Percentiles rank a stretch among this genome's conserved stretches.
phyloP scores from a whole-genome alignment of 768 basidiomycete genomes.

The Psilocybe cubensis region DNA sequence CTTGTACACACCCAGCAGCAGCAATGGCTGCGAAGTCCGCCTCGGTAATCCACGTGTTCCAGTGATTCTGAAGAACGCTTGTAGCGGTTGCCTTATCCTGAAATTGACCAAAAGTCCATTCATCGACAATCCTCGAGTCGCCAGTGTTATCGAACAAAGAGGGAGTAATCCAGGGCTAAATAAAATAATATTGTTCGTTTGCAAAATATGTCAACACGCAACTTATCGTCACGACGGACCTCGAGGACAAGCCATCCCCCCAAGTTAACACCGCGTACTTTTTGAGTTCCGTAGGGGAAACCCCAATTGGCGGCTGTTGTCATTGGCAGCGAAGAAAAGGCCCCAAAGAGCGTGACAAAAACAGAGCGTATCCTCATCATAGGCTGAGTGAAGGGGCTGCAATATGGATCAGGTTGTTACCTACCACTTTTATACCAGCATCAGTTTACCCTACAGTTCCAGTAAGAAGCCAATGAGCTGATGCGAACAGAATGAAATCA shows the following conservation, averaged over 20 bases:
- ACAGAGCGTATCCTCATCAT: constrained; percentile 9
- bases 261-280: constrained; percentile 84
- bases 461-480: constrained; percentile 14
- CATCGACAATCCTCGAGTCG: constrained; percentile 63
- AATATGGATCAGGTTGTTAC: constrained; percentile 1
- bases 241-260: constrained; percentile 61
- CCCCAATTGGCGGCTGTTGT: constrained; percentile 41
- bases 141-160: constrained; percentile 74
- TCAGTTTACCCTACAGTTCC: constrained; percentile 25
- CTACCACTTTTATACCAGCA: constrained; percentile 6
- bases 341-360: neutral
- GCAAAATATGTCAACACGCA: neutral
- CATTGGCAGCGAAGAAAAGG: constrained; percentile 12
- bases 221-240: constrained; percentile 28
- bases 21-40: constrained; percentile 77
- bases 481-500: constrained; percentile 7
- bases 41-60: constrained; percentile 87
- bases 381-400: neutral
- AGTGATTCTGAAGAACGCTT: constrained; percentile 63
- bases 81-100: constrained; percentile 54
- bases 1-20: constrained; percentile 62
- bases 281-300: constrained; percentile 75
- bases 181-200: neutral
- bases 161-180: constrained; percentile 79
- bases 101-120: constrained; percentile 74